Percentiles rank a stretch among this genome's conserved stretches.
These are phyloP conservation scores for Peterozyma toletana DNA, from an alignment of 805 yeast genomes.

Conservation along the genomic window DNA sequence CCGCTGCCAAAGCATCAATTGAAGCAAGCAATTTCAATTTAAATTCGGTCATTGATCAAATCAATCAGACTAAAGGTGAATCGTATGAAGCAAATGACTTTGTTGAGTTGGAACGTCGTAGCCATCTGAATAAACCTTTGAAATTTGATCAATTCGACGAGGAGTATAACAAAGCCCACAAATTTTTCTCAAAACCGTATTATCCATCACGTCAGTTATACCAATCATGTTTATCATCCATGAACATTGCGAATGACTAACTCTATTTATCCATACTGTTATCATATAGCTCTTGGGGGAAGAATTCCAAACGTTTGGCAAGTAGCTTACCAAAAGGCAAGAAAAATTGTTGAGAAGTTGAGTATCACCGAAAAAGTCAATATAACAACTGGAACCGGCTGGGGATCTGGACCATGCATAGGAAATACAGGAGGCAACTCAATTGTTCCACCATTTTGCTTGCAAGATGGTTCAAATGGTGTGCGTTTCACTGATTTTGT, in stretches of 20 bases:
- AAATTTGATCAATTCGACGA: slow-evolving; percentile 8
- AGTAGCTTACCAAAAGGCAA: slow-evolving; percentile 48
- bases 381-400: slow-evolving; percentile 60
- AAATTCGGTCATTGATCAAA: too few relatives aligned
- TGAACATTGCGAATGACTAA: too few relatives aligned
- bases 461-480: slow-evolving; percentile 59
- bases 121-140: slow-evolving; percentile 8
- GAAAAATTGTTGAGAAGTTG: slow-evolving; percentile 47
- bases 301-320: slow-evolving; percentile 46
- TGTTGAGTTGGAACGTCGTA: slow-evolving; percentile 7
- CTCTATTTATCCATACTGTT: background rate
- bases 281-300: slow-evolving; percentile 31
- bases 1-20: too few relatives aligned
- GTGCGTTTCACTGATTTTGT: slow-evolving; percentile 48
- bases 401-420: slow-evolving; percentile 59
- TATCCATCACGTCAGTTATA: slow-evolving; percentile 10
- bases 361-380: slow-evolving; percentile 52
- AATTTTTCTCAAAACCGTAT: slow-evolving; percentile 8
- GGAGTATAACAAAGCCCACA: slow-evolving; percentile 3
- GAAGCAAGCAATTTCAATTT: too few relatives aligned
- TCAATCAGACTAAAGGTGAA: too few relatives aligned
- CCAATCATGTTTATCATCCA: background rate
- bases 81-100: background rate
- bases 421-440: slow-evolving; percentile 47
- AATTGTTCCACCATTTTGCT: slow-evolving; percentile 35